A percentile compares a stretch with the other conserved stretches of the same genome.
phyloP scores from a whole-genome alignment of 441 rosid species.

The Corymbia citriodora region DNA sequence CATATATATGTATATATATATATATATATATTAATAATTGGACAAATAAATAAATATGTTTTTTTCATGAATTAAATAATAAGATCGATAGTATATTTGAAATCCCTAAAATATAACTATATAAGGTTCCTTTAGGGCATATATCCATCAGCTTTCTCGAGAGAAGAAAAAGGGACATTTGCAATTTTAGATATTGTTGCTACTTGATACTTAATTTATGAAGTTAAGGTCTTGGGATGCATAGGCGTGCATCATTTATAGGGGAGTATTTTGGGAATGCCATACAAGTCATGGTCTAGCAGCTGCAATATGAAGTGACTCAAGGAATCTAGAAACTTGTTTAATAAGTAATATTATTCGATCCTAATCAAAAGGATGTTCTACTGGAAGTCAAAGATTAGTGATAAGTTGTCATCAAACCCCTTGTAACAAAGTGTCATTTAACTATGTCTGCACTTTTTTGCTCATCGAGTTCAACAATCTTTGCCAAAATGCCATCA shows the following conservation, averaged over 20 bases:
- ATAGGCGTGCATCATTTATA: neutral
- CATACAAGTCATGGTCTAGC: neutral
- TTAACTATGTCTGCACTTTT: neutral
- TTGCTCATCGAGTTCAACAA: neutral
- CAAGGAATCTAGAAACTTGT: too few relatives aligned
- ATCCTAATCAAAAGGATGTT: too few relatives aligned
- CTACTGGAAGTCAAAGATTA: too few relatives aligned
- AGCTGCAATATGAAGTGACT: neutral
- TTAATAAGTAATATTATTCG: too few relatives aligned
- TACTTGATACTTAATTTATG: neutral
- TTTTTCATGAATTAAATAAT: too few relatives aligned
- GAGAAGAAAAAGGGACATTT: neutral
- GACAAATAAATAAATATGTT: too few relatives aligned
- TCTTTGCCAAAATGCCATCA: neutral
- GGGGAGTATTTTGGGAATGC: neutral
- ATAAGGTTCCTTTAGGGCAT: too few relatives aligned
- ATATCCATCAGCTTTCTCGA: neutral
- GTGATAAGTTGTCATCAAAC: neutral
- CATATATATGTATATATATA: too few relatives aligned
- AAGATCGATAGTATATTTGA: too few relatives aligned
- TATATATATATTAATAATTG: too few relatives aligned
- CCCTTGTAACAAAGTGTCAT: neutral
- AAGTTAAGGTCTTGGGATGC: neutral
- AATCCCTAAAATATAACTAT: too few relatives aligned
- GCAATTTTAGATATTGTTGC: neutral